phyloP scores from a whole-genome alignment of 2,329 filamentous ascomycete species.

The Claviceps arundinis region DNA sequence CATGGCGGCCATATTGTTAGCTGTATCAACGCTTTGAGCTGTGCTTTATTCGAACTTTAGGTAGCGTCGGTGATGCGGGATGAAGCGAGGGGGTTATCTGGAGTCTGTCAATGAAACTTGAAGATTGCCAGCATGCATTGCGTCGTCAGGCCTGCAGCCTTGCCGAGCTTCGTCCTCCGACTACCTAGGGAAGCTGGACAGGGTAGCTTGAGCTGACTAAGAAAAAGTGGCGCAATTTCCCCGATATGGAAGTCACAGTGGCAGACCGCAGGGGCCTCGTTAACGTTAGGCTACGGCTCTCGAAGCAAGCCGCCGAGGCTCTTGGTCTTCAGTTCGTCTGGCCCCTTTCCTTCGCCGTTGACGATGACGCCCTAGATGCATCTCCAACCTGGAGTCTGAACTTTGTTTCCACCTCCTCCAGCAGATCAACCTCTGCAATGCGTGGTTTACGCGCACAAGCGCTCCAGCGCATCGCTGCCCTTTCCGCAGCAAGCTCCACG shows the following conservation, averaged over 20 bases:
- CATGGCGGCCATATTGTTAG: conserved; percentile 45
- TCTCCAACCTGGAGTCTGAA: not conserved
- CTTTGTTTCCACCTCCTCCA: too few species aligned
- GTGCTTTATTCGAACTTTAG: not conserved
- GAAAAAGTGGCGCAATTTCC: conserved; percentile 5
- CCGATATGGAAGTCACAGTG: not conserved
- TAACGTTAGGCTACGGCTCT: not conserved
- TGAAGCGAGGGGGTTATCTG: conserved; percentile 4
- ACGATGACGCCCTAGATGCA: not conserved
- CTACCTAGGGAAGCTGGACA: conserved; percentile 5
- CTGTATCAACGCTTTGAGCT: too few species aligned
- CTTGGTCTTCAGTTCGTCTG: not conserved
- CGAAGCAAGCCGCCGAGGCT: conserved; percentile 1
- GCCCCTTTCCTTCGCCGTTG: not conserved
- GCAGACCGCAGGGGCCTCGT: not conserved
- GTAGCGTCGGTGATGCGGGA: not conserved
- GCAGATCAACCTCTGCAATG: conserved; percentile 25
- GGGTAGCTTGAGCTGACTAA: conserved; percentile 30
- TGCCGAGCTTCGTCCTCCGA: not conserved
- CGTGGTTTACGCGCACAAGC: conserved; percentile 48
- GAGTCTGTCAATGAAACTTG: conserved; percentile 9
- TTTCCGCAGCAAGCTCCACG: conserved; percentile 42
- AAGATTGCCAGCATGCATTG: conserved; percentile 22
- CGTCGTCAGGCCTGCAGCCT: conserved; percentile 16
- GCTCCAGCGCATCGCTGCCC: conserved; percentile 50